These are phyloP conservation scores for Royoungia palumana DNA, from an alignment of 768 basidiomycete genomes.

Conservation along the genomic window DNA sequence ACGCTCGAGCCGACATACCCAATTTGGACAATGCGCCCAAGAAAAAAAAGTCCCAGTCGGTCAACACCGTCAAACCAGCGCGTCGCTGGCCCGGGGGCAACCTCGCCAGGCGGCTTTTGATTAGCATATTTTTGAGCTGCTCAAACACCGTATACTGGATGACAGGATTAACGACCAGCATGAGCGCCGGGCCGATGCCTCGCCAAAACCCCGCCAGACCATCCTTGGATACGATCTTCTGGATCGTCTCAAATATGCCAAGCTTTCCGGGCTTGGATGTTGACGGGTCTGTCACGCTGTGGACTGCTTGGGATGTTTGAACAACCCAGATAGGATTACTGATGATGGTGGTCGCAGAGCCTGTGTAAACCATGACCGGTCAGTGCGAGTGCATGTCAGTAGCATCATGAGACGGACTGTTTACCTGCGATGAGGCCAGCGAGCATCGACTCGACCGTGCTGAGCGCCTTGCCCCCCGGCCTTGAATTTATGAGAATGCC, in stretches of 20 bases:
- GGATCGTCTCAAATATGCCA: conserved; percentile 62
- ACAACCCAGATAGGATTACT: conserved; percentile 98
- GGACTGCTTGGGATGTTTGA: conserved; percentile 84
- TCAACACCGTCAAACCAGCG: conserved; percentile 49
- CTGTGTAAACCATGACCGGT: conserved; percentile 35
- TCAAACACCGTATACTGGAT: conserved; percentile 93
- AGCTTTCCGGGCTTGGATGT: conserved; percentile 52
- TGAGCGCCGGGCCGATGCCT: conserved; percentile 89
- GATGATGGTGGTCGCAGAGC: conserved; percentile 82
- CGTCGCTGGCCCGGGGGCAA: conserved; percentile 46
- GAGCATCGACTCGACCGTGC: conserved; percentile 84
- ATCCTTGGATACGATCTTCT: conserved; percentile 65
- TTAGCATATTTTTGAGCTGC: conserved; percentile 83
- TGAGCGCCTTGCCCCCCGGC: conserved; percentile 63
- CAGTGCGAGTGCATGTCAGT: neutral
- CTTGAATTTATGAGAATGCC: conserved; percentile 54
- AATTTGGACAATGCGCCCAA: conserved; percentile 95
- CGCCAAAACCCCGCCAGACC: conserved; percentile 84
- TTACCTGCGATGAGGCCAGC: conserved; percentile 84
- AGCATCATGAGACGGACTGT: neutral
- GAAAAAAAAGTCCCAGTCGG: conserved; percentile 89
- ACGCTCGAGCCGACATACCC: conserved; percentile 39
- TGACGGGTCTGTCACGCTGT: conserved; percentile 42
- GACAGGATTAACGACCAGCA: conserved; percentile 92
- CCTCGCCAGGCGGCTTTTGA: conserved; percentile 57